phyloP scores from a whole-genome alignment of 2,329 filamentous ascomycete species.

The Raffaelea arxii region DNA sequence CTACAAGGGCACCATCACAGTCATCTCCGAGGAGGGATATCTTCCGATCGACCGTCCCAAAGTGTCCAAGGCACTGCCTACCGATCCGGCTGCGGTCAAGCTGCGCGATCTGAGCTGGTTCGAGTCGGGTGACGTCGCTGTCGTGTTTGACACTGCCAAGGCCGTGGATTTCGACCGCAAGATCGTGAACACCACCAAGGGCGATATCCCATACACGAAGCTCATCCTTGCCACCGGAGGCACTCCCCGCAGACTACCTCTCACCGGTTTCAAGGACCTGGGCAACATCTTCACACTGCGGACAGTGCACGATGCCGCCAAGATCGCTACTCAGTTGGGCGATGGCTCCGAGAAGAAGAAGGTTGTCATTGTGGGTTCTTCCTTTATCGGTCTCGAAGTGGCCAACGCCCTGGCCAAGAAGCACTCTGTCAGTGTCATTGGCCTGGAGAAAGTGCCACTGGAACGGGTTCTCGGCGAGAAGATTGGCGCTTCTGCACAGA shows the following conservation, averaged over 20 bases:
- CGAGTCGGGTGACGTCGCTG: constrained; percentile 47
- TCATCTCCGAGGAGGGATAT: constrained; percentile 77
- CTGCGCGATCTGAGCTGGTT: constrained; percentile 74
- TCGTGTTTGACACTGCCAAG: constrained; percentile 55
- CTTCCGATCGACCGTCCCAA: constrained; percentile 89
- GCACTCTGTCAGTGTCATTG: constrained; percentile 78
- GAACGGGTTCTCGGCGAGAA: constrained; percentile 76
- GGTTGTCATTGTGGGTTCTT: constrained; percentile 82
- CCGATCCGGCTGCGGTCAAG: constrained; percentile 68
- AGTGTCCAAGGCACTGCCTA: constrained; percentile 84
- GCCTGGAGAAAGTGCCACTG: constrained; percentile 78
- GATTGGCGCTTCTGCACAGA: constrained; percentile 73
- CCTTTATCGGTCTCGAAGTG: constrained; percentile 98
- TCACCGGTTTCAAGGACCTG: constrained; percentile 78
- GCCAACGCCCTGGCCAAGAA: constrained; percentile 71
- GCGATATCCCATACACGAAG: constrained; percentile 70
- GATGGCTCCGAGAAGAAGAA: constrained; percentile 56
- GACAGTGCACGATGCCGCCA: constrained; percentile 64
- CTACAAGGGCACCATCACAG: constrained; percentile 68
- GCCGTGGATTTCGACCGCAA: constrained; percentile 67
- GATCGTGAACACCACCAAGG: constrained; percentile 63
- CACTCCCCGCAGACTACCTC: constrained; percentile 61
- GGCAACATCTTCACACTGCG: constrained; percentile 82
- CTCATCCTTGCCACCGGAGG: constrained; percentile 86
- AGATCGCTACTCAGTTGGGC: constrained; percentile 70